Evolutionary conservation across 2,329 filamentous ascomycete species (phyloP).

Genomic region (Sarocladium kiliense): DNA sequence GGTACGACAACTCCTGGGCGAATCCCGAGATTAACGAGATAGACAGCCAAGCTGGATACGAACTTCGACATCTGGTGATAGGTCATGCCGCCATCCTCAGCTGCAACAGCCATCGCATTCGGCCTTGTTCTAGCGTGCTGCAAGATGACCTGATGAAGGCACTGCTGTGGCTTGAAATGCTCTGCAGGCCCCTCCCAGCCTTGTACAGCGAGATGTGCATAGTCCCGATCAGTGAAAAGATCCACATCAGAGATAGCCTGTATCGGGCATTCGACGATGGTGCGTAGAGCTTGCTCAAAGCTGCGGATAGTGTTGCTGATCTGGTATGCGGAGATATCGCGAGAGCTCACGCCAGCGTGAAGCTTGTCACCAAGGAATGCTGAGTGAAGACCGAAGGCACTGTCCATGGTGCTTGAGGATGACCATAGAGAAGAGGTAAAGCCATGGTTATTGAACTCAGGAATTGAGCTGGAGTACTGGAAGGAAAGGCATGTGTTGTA

Average conservation of each 20-base stretch:
- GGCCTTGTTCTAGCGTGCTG: conserved; percentile 32
- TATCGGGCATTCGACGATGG: conserved; percentile 37
- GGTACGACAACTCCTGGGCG: conserved; percentile 53
- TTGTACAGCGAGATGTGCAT: conserved; percentile 48
- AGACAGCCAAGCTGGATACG: conserved; percentile 32
- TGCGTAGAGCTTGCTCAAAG: conserved; percentile 46
- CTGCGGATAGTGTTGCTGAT: conserved; percentile 43
- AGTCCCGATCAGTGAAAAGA: conserved; percentile 51
- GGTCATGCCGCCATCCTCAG: conserved; percentile 40
- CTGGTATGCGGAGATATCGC: conserved; percentile 37
- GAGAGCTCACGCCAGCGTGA: conserved; percentile 38
- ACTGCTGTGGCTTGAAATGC: conserved; percentile 26
- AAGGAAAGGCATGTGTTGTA: conserved; percentile 50
- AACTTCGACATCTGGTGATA: conserved; percentile 34
- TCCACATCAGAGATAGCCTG: conserved; percentile 40
- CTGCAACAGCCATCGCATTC: conserved; percentile 34
- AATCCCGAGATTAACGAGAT: conserved; percentile 47
- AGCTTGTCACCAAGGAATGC: conserved; percentile 36
- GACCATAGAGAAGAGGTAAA: conserved; percentile 14
- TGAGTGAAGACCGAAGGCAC: conserved; percentile 40
- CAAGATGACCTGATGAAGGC: conserved; percentile 41
- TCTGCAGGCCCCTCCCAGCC: conserved; percentile 36
- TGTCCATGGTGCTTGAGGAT: conserved; percentile 33
- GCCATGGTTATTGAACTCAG: conserved; percentile 7
- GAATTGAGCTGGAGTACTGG: background rate